Evolutionary conservation across 2,329 filamentous ascomycete species (phyloP), one percentile per base, ranked within the genome.

Genomic region (Aspergillus caelatus): DNA sequence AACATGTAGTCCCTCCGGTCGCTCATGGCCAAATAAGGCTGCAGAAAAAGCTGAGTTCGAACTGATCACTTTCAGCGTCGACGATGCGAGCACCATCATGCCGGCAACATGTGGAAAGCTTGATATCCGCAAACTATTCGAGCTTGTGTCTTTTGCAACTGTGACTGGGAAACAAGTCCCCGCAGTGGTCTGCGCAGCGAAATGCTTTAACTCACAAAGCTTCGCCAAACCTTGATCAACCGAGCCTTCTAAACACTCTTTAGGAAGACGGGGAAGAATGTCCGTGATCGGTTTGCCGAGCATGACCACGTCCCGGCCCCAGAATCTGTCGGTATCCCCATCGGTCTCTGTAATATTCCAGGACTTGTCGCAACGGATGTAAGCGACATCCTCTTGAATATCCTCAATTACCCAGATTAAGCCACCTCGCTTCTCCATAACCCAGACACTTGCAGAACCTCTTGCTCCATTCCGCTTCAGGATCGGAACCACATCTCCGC

Each of bases 351-450:
- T 84, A 21, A 97, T 86, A 50, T 86, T 84, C 48, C 93, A 93
- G 32, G 92, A 89, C 62, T 93, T 89, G 73, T 96, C 91, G 23
- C 96, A 84, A 12, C 83, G 85, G 50, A 99, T 79, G 65, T 88
- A 86, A 4, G 92, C 93, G 45, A 95, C 89, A 75, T 99, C 94
- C 78, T 99, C 95, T 61, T 94, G 92, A 65, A 99, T 98, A 79
- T 99, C 95, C 77, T 99, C 95, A 2, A 99, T 81, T 10, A 99
- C 95, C 95, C 95, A 99, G 64, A 99, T 98, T 64, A 99, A 80
- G 11, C 94, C 94, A 58, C 93, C 89, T 56, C 90, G 88, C 79
- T 99, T 99, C 78, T 99, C 95, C 81, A 99, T 99, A 4, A 99
- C 95, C 95, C 95, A 99, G 45, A 99, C 82, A 78, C 94, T 98